Base-by-base conservation (phyloP, 345 rosid species). In the Salix arbutifolia region DNA sequence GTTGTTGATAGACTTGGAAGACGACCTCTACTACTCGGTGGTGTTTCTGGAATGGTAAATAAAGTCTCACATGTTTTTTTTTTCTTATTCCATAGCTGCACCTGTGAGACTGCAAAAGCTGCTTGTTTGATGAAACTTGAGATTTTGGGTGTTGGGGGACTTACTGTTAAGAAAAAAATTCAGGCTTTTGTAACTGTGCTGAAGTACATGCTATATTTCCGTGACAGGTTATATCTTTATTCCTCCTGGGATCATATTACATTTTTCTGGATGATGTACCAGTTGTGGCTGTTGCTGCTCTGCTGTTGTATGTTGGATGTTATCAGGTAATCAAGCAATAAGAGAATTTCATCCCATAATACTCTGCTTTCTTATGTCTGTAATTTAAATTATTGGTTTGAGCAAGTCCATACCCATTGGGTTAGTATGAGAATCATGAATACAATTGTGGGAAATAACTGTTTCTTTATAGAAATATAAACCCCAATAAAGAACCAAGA, bases 231-330 rank as follows among this genome's bases (percentile, higher is more conserved):
- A 70, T 91, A 74, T 91, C 98, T 26, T 85, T 94, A 72, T 84
- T 92, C 84, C 97, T 94, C 75, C 82, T 94, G 82, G 98, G 97
- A 42, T 94, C 98, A 62, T 94, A 92, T 79, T 92, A 94, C 81
- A 83, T 91, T 77, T 91, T 89, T 86, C 88, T 92, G 83, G 91
- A 86, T 78, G 71, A 90, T 81, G 83, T 80, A 37, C 85, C 98
- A 3, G 83, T 70, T 79, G 74, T 91, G 28, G 97, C 98, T 71
- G 98, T 94, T 50, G 86, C 80, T 74, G 97, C 92, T 25, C 82
- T 94, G 87, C 90, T 94, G 67, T 78, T 92, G 73, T 94, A 94
- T 76, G 98, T 92, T 66, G 98, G 98, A 5, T 94, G 98, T 84
- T 94, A 94, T 85, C 98, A 94, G 98, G 98, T 94, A 82, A 82